Conservation (phyloP, 202 grass and related monocot species). For the Setaria viridis region DNA sequence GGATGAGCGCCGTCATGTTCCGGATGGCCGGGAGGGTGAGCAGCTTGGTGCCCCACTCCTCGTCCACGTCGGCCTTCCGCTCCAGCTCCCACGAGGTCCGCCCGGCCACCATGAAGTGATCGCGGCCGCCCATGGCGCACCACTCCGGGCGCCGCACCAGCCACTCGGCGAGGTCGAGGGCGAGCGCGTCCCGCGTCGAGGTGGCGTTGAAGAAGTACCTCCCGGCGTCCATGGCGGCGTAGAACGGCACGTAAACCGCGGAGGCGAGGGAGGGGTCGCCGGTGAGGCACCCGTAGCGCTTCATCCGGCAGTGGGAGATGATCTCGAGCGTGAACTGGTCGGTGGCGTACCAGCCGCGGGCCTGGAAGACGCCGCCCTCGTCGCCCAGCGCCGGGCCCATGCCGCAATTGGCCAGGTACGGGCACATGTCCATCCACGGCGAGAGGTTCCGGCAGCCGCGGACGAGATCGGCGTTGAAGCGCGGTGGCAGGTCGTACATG, state of each 20-base stretch:
- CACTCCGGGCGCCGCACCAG: constrained; percentile 55
- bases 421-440: constrained; percentile 52
- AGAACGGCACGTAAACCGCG: constrained; percentile 57
- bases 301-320: constrained; percentile 59
- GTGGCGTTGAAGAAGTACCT: constrained; percentile 34
- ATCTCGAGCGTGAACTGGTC: constrained; percentile 54
- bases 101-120: constrained; percentile 57
- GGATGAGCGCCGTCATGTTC: constrained; percentile 60
- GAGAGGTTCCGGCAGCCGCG: constrained; percentile 33
- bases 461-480: constrained; percentile 63
- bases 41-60: constrained; percentile 59
- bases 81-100: constrained; percentile 50
- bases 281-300: constrained; percentile 57
- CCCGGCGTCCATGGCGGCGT: constrained; percentile 48
- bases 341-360: constrained; percentile 49
- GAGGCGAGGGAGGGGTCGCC: constrained; percentile 40
- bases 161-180: constrained; percentile 46
- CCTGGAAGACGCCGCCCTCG: constrained; percentile 31
- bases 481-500: constrained; percentile 50
- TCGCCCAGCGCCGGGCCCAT: constrained; percentile 41
- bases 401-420: constrained; percentile 43
- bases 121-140: constrained; percentile 56
- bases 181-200: constrained; percentile 44
- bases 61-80: constrained; percentile 15
- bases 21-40: constrained; percentile 43